These are phyloP conservation scores for Imleria badia DNA, from an alignment of 768 basidiomycete genomes.

Conservation along the genomic window DNA sequence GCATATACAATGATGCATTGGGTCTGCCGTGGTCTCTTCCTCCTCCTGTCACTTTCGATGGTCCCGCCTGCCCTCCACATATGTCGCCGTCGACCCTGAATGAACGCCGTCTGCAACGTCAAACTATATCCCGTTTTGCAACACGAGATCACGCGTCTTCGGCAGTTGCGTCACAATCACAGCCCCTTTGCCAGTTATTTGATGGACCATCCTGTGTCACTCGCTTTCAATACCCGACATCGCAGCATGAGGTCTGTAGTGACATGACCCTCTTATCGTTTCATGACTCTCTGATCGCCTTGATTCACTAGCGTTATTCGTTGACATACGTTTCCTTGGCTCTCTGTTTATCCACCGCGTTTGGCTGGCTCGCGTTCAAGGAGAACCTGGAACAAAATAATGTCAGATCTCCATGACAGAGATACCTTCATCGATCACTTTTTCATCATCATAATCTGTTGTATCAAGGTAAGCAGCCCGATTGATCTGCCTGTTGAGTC, in stretches of 20 bases:
- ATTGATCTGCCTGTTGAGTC: not conserved
- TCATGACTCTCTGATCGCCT: not conserved
- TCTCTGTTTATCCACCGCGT: slow-evolving; percentile 21
- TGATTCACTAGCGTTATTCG: not conserved
- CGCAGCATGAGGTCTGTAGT: slow-evolving; percentile 17
- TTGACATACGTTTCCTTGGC: slow-evolving; percentile 8
- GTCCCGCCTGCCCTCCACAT: slow-evolving; percentile 42
- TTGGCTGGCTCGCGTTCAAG: slow-evolving; percentile 23
- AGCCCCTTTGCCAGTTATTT: slow-evolving; percentile 39
- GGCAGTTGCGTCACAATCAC: slow-evolving; percentile 22
- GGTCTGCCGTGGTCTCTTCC: slow-evolving; percentile 37
- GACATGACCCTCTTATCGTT: not conserved
- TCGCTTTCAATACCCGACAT: slow-evolving; percentile 15
- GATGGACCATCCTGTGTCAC: slow-evolving; percentile 45
- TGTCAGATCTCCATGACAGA: not conserved
- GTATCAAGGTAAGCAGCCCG: not conserved
- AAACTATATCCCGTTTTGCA: not conserved
- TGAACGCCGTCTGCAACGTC: slow-evolving; percentile 13
- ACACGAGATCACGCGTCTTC: slow-evolving; percentile 6
- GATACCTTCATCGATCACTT: not conserved
- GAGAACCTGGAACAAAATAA: slow-evolving; percentile 6
- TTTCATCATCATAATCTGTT: not conserved
- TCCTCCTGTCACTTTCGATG: slow-evolving; percentile 47
- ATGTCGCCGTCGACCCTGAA: slow-evolving; percentile 14
- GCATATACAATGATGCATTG: slow-evolving; percentile 7